Evolutionary conservation across 1,284 basidiomycete species (phyloP), one percentile per base, ranked within the genome.

Genomic region (Meripilus lineatus): DNA sequence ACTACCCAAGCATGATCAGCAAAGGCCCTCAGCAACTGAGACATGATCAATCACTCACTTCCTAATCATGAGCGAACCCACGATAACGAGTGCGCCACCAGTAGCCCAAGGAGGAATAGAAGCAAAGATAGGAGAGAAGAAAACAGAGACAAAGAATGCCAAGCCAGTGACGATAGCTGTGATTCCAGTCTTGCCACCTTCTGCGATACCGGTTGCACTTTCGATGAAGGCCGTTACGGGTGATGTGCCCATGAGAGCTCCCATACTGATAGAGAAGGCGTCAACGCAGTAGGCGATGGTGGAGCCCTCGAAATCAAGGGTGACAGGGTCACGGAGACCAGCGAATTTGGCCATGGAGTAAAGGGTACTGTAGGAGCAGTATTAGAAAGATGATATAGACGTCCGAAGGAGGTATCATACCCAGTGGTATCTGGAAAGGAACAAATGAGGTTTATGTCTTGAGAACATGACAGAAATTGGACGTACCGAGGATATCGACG

Each of bases 321-420:
- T 92, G 13, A 86, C 76, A 1, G 84, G 85, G 61, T 93, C 84
- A 45, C 89, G 86, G 10, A 94, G 75, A 18, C 88, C 88, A n/a
- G 91, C 89, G 53, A 93, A 92, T 58, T 88, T 89, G 40, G 90
- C 87, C 91, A 94, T 93, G 34, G 91, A 84, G 64, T 92, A 92
- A 10, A 93, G 68, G 2, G 91, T 93, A 58, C 89, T n/a, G n/a
- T n/a, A 87, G 38, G 73, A 21, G 15, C n/a, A 17, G n/a, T 22
- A 24, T 42, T 69, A 65, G 34, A 26, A 22, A n/a, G 35, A 40
- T 42, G 15, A 34, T 24, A 49, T 4, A 21, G 25, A 33, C 38
- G 24, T 17, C 26, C n/a, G 41, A 45, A 22, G 11, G 28, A 14
- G 40, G 14, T 13, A 44, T 6, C 39, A 14, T 41, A 47, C n/a